Percentiles rank a stretch among this genome's conserved stretches.
These are phyloP conservation scores for Patellifolia procumbens DNA, from an alignment of 179 eudicot species.

Conservation along the genomic window DNA sequence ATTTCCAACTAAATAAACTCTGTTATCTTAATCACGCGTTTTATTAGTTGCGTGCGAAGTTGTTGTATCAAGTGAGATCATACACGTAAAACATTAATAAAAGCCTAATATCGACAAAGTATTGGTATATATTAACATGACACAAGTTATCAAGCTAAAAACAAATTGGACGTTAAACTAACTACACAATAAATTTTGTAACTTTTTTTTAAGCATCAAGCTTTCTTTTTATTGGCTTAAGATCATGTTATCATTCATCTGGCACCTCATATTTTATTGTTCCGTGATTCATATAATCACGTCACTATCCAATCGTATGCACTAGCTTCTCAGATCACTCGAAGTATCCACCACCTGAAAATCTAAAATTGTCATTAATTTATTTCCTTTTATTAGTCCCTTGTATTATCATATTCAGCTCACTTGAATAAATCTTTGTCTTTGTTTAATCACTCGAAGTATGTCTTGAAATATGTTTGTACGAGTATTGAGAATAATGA, in stretches of 20 bases:
- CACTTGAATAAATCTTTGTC: too few species aligned
- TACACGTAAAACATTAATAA: neutral
- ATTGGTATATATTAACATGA: neutral
- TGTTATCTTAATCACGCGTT: neutral
- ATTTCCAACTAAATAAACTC: neutral
- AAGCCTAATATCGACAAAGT: neutral
- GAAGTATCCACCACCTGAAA: constrained; percentile 15
- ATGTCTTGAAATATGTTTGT: too few species aligned
- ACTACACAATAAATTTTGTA: neutral
- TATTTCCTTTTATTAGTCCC: too few species aligned
- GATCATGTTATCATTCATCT: neutral
- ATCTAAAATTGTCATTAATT: too few species aligned
- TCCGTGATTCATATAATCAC: neutral
- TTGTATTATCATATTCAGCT: too few species aligned
- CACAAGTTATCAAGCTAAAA: neutral
- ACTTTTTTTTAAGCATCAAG: neutral
- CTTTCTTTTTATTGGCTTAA: neutral
- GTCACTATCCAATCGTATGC: constrained; percentile 19
- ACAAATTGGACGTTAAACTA: neutral
- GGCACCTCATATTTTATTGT: neutral
- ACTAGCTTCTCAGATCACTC: constrained; percentile 12
- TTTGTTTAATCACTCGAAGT: too few species aligned
- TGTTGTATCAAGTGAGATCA: neutral
- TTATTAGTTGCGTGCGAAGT: neutral
- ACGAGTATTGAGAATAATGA: too few species aligned